Percentiles rank a stretch among this genome's conserved stretches.
Evolutionary conservation across 2,329 filamentous ascomycete genomes (phyloP).

Genomic region (Talaromyces sp.): DNA sequence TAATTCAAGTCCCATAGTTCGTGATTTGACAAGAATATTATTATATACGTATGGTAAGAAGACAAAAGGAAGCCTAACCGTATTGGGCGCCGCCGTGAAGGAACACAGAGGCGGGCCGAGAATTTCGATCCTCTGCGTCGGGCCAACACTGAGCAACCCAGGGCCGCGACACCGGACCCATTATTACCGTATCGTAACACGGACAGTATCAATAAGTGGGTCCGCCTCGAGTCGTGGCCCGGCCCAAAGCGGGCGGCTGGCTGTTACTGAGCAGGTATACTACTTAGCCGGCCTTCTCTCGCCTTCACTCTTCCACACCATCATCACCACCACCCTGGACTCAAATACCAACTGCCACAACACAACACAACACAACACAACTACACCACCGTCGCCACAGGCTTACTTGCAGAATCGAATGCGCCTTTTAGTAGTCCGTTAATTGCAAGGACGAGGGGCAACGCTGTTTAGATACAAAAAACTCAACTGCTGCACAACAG

Average conservation of each 20-base stretch:
- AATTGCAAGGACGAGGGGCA: background rate
- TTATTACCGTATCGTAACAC: background rate
- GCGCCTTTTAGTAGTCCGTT: background rate
- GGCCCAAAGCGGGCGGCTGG: background rate
- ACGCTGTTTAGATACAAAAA: background rate
- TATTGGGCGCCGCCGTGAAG: background rate
- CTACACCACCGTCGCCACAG: background rate
- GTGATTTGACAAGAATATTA: too few relatives aligned
- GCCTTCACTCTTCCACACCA: background rate
- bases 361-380: background rate
- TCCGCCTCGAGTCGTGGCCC: background rate
- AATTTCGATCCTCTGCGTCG: background rate
- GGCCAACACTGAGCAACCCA: background rate
- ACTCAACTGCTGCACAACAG: background rate
- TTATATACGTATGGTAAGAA: too few relatives aligned
- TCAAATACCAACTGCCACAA: background rate
- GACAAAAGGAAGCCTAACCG: background rate
- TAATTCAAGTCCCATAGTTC: too few relatives aligned
- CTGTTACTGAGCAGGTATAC: background rate
- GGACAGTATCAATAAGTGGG: background rate
- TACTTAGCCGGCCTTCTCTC: background rate
- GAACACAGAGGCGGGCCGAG: background rate
- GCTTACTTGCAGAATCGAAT: background rate
- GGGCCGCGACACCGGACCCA: background rate
- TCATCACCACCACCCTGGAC: background rate